Base-by-base conservation (phyloP, 2,329 filamentous ascomycete genomes). In the Penicillium corylophilum region DNA sequence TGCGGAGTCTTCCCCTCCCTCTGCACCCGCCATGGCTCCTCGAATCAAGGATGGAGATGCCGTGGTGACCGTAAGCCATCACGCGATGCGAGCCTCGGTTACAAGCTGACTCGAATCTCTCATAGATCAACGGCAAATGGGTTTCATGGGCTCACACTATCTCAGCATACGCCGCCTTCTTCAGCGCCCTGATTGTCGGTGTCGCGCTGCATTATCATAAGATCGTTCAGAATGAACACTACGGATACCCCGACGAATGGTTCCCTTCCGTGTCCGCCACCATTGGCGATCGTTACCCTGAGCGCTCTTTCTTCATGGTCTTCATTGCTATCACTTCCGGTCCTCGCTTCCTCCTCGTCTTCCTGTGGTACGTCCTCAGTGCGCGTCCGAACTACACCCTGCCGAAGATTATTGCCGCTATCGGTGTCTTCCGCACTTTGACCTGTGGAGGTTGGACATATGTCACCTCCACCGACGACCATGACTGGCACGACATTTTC, bases 381-480 rank as follows among this genome's bases (percentile, higher is more conserved):
- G 84, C 88, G 55, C 85, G 84, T 62, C 86, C 89, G 3, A 87
- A 88, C 67, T 83, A 84, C 50, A 82, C 79, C 24, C 82, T 96
- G 15, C 90, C 95, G 16, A 91, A 90, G 69, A 86, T 94, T 56
- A 81, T 97, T 55, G 87, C 87, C 41, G 81, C 82, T 36, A 86
- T 89, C 63, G 94, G 94, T 50, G 61, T 96, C 46, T 87, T 97
- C 67, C 85, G 94, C 64, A 96, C 93, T 9, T 76, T 97, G 52
- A 96, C 91, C 4, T 99, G 94, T 68, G 94, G 93, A 63, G 94
- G 94, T 53, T 99, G 94, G 93, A 96, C 94, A 47, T 99, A 97
- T 73, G 86, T 99, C 55, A 99, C 94, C 23, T 97, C 94, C 56
- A 99, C 94, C 39, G 94, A 99, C 70, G 90, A 97, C 71, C 94